Percentiles rank a stretch among this genome's conserved stretches.
Conservation (phyloP, 2,329 filamentous ascomycete genomes). For the Epicoccum sorghinum region DNA sequence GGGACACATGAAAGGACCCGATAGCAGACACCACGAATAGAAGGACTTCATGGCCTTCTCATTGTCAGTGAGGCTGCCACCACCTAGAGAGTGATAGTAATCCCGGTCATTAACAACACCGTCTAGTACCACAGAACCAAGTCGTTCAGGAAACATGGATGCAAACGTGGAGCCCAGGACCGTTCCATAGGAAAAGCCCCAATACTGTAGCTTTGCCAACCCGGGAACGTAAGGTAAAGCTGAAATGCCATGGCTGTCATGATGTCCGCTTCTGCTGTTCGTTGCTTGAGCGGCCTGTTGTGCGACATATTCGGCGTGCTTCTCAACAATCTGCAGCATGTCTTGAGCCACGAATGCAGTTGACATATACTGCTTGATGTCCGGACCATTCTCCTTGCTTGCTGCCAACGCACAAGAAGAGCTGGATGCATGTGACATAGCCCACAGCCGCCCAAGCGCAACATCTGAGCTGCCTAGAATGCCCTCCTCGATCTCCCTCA, state of each 20-base stretch:
- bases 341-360: conserved; percentile 57
- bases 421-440: conserved; percentile 48
- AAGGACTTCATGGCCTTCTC: conserved; percentile 53
- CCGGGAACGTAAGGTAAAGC: conserved; percentile 6
- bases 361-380: conserved; percentile 53
- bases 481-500: conserved; percentile 47
- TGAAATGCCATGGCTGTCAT: conserved; percentile 5
- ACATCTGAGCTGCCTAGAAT: conserved; percentile 51
- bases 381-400: conserved; percentile 33
- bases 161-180: conserved; percentile 48
- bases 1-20: conserved; percentile 48
- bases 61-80: conserved; percentile 51
- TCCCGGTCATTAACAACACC: conserved; percentile 52
- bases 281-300: conserved; percentile 11
- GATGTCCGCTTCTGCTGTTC: background rate
- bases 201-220: conserved; percentile 49
- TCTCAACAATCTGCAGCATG: conserved; percentile 57
- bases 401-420: conserved; percentile 33
- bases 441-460: conserved; percentile 50
- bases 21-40: conserved; percentile 53
- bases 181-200: conserved; percentile 58
- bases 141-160: conserved; percentile 47
- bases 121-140: conserved; percentile 49
- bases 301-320: conserved; percentile 46
- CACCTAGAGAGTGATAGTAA: conserved; percentile 46